Percentiles rank a stretch among this genome's conserved stretches.
phyloP scores from a whole-genome alignment of 352 stramenopile species.

The Globisporangium camurandrum region DNA sequence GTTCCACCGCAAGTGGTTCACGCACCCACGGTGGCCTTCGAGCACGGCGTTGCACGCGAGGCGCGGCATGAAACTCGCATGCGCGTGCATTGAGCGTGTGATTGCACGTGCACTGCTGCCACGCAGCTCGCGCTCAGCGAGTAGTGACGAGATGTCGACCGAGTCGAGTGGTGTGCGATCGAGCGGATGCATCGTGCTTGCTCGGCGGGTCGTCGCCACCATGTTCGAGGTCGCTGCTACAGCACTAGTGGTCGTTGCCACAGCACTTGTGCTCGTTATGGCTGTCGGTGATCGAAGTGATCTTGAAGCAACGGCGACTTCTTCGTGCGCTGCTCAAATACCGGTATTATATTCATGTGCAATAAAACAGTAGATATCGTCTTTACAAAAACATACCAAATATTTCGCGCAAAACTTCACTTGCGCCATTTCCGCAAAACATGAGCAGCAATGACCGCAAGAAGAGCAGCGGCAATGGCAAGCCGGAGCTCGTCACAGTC shows the following conservation, averaged over 20 bases:
- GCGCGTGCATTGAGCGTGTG: conserved; percentile 37
- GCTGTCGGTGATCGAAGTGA: no score
- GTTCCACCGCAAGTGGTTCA: conserved; percentile 86
- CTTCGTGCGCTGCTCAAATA: no score
- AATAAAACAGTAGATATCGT: no score
- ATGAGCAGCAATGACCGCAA: background rate
- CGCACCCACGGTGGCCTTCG: conserved; percentile 56
- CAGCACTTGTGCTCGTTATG: background rate
- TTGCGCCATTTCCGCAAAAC: no score
- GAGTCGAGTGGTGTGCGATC: background rate
- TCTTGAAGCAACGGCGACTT: no score
- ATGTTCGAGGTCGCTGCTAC: no score
- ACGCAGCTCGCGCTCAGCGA: conserved; percentile 44
- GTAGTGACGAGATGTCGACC: conserved; percentile 23
- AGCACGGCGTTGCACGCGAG: conserved; percentile 51
- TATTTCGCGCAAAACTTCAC: no score
- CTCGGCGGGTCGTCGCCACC: background rate
- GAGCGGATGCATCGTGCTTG: background rate
- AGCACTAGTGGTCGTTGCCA: background rate
- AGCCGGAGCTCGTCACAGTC: conserved; percentile 30
- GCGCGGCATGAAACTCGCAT: conserved; percentile 49
- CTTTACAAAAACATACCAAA: no score
- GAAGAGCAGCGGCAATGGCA: conserved; percentile 6
- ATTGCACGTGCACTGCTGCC: conserved; percentile 42
- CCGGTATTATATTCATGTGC: no score